These are phyloP conservation scores for Austropuccinia psidii DNA, from an alignment of 1,284 basidiomycete genomes.

Conservation along the genomic window DNA sequence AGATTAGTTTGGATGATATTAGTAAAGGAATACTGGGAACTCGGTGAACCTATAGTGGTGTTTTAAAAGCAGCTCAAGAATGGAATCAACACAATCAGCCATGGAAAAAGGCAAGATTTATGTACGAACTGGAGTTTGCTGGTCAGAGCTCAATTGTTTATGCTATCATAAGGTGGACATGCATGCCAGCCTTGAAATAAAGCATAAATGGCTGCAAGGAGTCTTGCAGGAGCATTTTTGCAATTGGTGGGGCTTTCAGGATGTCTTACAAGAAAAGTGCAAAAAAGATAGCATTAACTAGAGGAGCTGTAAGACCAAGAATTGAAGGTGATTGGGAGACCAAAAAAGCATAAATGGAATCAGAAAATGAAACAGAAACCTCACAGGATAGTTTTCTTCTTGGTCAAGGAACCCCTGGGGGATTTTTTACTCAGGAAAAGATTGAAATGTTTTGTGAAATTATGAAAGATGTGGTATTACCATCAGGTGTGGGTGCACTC, in stretches of 20 bases:
- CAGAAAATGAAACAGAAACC: background rate
- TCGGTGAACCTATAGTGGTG: no score
- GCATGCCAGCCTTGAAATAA: background rate
- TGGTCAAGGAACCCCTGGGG: background rate
- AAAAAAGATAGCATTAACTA: background rate
- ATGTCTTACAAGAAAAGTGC: background rate
- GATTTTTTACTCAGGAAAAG: background rate
- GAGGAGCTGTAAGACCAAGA: no score
- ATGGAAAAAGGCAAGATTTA: background rate
- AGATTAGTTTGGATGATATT: background rate
- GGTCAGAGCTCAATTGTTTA: slow-evolving; percentile 6
- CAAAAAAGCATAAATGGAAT: no score
- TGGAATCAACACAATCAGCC: background rate
- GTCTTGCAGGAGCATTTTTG: background rate
- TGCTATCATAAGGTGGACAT: background rate
- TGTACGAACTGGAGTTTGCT: background rate
- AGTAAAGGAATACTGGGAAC: no score
- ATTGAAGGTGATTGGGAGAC: no score
- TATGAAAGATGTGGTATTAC: background rate
- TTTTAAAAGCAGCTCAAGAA: background rate
- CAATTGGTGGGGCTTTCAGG: background rate
- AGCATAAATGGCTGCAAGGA: slow-evolving; percentile 11
- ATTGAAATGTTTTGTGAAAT: background rate
- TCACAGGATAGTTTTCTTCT: no score
- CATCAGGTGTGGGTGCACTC: background rate